phyloP scores from a whole-genome alignment of 805 yeast species.

The Monosporozyma aerobia region DNA sequence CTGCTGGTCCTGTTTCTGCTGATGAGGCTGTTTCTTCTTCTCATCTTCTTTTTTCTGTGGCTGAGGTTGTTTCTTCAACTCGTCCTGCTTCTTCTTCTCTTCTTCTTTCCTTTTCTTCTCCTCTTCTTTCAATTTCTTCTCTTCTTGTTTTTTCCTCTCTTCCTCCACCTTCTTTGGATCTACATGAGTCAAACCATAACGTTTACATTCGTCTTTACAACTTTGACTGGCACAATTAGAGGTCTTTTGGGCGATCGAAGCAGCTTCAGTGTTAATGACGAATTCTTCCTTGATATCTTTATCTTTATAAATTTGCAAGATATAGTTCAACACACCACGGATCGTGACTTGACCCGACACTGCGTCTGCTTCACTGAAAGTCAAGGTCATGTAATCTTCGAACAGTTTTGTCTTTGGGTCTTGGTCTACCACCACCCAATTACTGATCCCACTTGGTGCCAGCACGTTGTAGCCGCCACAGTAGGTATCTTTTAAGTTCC shows the following conservation, averaged over 20 bases:
- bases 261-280: background rate
- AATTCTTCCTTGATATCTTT: background rate
- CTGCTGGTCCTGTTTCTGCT: too few relatives aligned
- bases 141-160: too few relatives aligned
- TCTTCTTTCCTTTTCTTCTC: background rate
- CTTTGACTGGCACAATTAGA: background rate
- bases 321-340: slow-evolving; percentile 32
- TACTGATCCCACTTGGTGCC: slow-evolving; percentile 13
- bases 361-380: slow-evolving; percentile 34
- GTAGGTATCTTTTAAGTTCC: slow-evolving; percentile 11
- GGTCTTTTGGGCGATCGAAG: background rate
- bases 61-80: too few relatives aligned
- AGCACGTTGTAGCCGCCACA: slow-evolving; percentile 11
- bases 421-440: slow-evolving; percentile 14
- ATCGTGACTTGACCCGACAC: slow-evolving; percentile 30
- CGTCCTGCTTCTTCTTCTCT: background rate
- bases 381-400: slow-evolving; percentile 33
- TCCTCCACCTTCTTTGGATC: background rate
- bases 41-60: too few relatives aligned
- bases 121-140: too few relatives aligned
- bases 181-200: slow-evolving; percentile 9
- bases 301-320: slow-evolving; percentile 25
- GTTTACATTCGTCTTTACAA: slow-evolving; percentile 5
- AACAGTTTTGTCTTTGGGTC: slow-evolving; percentile 9
- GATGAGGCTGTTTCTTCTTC: too few relatives aligned